Base-by-base conservation (phyloP, 306 rosid genomes). In the Trifolium fragiferum region DNA sequence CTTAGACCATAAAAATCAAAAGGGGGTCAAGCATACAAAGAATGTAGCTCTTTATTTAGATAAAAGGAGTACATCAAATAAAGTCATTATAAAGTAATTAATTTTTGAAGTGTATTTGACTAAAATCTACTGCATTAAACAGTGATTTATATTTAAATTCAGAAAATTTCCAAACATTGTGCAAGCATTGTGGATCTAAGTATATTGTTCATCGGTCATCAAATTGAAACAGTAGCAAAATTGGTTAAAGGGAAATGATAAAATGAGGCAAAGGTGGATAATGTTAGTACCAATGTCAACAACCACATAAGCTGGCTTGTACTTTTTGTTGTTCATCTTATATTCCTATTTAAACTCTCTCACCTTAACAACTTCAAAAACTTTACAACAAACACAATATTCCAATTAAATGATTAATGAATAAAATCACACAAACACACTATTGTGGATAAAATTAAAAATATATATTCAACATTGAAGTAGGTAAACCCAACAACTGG, bases 61-160 rank as follows among this genome's bases (percentile, higher is more conserved):
- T 81, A 77, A 77, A 81, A 81, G 72, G 83, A 78, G 49, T 15
- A 74, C 83, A 74, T 84, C 85, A 81, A n/a, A 80, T 77, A 81
- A 84, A 60, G 66, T 60, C 15, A 14, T 60, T 27, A 60, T 27
- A 7, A 27, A 84, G 82, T 70, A 18, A 38, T 73, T 74, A 18
- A 38, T 73, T 74, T 19, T 74, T 19, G 47, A 63, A 47, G 61
- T 35, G 44, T 61, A 16, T 77, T 77, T 77, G 68, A 70, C 81
- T 64, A 74, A 64, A 58, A 8, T 59, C 63, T 62, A 61, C 25
- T 73, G 57, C 14, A 64, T 79, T 65, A 64, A 67, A 55, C 23
- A 38, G 69, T 69, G 8, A 20, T 49, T 32, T 76, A 12, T 49
- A 1, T 59, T 76, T 50, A 46, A 25, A 37, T 50, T 62, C 27